Base-by-base conservation (phyloP, 1,139 yeast genomes). In the Saccharomycopsis hybrid region DNA sequence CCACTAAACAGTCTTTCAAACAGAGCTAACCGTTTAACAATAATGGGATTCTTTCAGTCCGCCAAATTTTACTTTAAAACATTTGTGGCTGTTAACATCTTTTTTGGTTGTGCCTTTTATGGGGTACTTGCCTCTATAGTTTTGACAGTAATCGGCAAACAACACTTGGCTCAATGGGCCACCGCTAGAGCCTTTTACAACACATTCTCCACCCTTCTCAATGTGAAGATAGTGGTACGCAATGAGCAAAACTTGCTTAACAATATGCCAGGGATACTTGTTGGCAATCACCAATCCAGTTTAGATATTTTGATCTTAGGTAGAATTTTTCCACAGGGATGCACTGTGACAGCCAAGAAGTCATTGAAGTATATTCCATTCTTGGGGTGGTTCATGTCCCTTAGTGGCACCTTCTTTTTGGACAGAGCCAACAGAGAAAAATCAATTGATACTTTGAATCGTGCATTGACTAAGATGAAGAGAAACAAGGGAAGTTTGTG, bases 321-420 rank as follows among this genome's bases (percentile, higher is more conserved):
- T 27, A 78, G 76, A 58, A 66, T 87, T 41, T 94, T 94, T 73
- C 96, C 96, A 51, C 81, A 81, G 41, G 89, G 88, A 47, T 88
- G 90, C 68, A 84, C 94, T 5, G 96, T 94, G 45, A 92, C 98
- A 1, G 94, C 97, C 39, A 92, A 92, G 67, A 82, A 79, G 63
- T 83, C 87, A 4, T 74, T 92, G 60, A 82, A 85, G 61, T 88
- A 78, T 62, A 73, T 87, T 44, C 99, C 99, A n/a, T 77, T 94
- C 60, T 73, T 92, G 59, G 99, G 99, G 7, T 90, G 97, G 97
- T 92, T 89, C 69, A 83, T 92, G 98, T 63, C 80, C 29, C 75
- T 89, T 25, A 82, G 95, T 56, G 97, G 97, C 8, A 84, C 97
- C 1, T 84, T 90, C 60, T 92, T 92, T 67, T 73, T 92, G 55